phyloP scores from a whole-genome alignment of 2,329 filamentous ascomycete genomes.

The Periconia sp. region DNA sequence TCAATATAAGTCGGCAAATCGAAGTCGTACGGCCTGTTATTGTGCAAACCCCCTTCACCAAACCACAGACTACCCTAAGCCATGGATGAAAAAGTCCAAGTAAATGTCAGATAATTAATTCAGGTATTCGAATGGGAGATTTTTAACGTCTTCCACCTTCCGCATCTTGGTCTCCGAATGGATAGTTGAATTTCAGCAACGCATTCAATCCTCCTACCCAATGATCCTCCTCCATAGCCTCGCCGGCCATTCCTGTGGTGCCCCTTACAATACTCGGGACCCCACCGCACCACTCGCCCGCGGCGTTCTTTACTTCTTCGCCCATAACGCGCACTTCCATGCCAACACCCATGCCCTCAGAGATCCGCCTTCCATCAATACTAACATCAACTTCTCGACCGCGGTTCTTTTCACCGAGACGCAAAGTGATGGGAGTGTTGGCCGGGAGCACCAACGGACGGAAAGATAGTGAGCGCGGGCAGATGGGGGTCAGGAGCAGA shows the following conservation, averaged over 20 bases:
- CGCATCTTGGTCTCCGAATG: constrained; percentile 68
- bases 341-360: constrained; percentile 46
- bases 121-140: neutral
- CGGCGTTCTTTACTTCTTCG: constrained; percentile 63
- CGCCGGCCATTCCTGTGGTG: constrained; percentile 32
- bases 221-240: constrained; percentile 70
- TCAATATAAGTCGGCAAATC: too few species aligned
- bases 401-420: constrained; percentile 67
- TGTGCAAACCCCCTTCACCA: too few species aligned
- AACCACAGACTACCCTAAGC: too few species aligned
- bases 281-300: constrained; percentile 68
- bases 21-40: too few species aligned
- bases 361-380: constrained; percentile 51
- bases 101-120: neutral
- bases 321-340: constrained; percentile 85
- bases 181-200: constrained; percentile 94
- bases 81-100: too few species aligned
- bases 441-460: constrained; percentile 86
- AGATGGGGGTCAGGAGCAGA: constrained; percentile 90
- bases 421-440: constrained; percentile 79
- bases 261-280: constrained; percentile 88
- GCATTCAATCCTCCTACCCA: constrained; percentile 97
- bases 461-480: constrained; percentile 88
- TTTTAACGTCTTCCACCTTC: constrained; percentile 5
- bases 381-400: constrained; percentile 53